phyloP scores from a whole-genome alignment of 441 rosid genomes.

The Erodium moschatum region DNA sequence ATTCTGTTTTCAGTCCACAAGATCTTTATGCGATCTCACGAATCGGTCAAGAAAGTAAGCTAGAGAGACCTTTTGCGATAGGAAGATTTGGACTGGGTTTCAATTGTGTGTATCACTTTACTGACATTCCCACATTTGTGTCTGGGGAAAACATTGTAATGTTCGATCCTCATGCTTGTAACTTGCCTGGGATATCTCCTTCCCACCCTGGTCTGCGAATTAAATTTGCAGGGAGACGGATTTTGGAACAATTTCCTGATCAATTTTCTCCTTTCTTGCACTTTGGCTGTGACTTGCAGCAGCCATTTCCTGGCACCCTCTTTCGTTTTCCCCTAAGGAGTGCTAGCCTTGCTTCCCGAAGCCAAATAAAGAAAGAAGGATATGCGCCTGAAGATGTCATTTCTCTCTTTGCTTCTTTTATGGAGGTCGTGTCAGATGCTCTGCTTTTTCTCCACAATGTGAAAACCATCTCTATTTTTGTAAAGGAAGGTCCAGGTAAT shows the following conservation, averaged over 20 bases:
- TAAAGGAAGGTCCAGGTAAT: constrained; percentile 70
- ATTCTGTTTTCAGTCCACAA: constrained; percentile 88
- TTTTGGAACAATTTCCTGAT: constrained; percentile 96
- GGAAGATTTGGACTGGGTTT: constrained; percentile 98
- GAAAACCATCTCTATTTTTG: constrained; percentile 61
- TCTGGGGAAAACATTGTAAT: constrained; percentile 96
- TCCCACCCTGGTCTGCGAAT: constrained; percentile 97
- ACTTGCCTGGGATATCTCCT: constrained; percentile 94
- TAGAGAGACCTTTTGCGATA: constrained; percentile 93
- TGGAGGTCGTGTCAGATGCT: constrained; percentile 71
- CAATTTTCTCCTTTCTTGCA: constrained; percentile 92
- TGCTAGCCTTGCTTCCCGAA: constrained; percentile 59
- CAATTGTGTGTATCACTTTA: constrained; percentile 97
- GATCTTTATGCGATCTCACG: constrained; percentile 98
- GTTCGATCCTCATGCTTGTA: constrained; percentile 98
- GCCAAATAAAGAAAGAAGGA: constrained; percentile 82
- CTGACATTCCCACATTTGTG: constrained; percentile 89
- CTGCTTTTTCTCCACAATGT: constrained; percentile 81
- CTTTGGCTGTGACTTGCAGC: constrained; percentile 90
- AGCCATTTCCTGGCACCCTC: constrained; percentile 84
- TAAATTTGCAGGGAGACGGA: constrained; percentile 76
- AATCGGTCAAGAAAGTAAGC: constrained; percentile 98
- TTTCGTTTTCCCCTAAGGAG: constrained; percentile 96
- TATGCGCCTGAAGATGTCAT: constrained; percentile 80
- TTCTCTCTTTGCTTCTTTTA: constrained; percentile 77